Evolutionary conservation across 495 filamentous ascomycete species (phyloP), one percentile per base, ranked within the genome.

Genomic region (Annulohypoxylon bovei): DNA sequence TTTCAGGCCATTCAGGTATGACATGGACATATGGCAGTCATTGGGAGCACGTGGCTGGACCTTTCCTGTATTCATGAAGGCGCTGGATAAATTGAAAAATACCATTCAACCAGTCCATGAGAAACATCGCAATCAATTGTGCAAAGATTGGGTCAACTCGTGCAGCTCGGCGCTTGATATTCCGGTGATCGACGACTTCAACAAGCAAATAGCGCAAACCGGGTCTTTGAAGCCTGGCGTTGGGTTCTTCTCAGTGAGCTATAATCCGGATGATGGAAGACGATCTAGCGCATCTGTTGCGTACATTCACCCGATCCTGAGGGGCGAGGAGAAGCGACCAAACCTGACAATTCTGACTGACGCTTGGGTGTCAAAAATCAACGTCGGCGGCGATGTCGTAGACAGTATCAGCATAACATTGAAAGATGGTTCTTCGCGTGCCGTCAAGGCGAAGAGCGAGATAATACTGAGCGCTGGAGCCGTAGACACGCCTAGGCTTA

Each of bases 231-330:
- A 88, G 52, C 82, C 89, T 75, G 88, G 90, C 58, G 91, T 93
- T 3, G 92, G 92, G 18, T 95, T 94, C 83, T 94, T 95, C 85
- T 91, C 88, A 42, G 88, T 95, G 35, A 85, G 90, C 30, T 95
- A 94, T 80, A 93, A 93, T 77, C 92, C 92, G 0, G 91, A 94
- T 68, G 86, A 91, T 71, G 92, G 92, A 67, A 86, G 85, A 62
- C 86, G 92, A 46, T 92, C 89, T 82, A 93, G 90, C 75, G 91
- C 92, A 54, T 90, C 87, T 71, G 92, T 95, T 3, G 92, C 92
- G 14, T 95, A 95, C 75, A 92, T 95, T 75, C 92, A 95, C 73
- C 92, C 92, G 20, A 93, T 95, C 62, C 82, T 95, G 32, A 84
- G 86, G 9, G 91, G 91, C 6, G 87, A 91, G 32, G 91, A 94